A percentile compares a stretch with the other conserved stretches of the same genome.
phyloP scores from a whole-genome alignment of 1,284 basidiomycete species.

The Ceratobasidium sp. region DNA sequence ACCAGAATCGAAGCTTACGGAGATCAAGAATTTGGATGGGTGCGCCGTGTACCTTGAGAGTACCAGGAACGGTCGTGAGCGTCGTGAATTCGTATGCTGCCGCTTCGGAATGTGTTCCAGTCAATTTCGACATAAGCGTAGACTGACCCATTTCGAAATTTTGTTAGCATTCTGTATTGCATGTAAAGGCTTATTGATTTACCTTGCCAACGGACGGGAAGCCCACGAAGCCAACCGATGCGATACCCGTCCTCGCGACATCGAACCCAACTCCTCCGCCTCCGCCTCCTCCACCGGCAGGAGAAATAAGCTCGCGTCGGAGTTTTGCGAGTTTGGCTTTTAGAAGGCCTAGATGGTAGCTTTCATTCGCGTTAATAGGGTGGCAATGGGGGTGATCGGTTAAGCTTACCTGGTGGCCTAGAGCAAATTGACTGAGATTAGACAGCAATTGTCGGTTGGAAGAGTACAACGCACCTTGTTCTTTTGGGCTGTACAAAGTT shows the following conservation, averaged over 20 bases:
- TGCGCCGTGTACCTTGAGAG: conserved; percentile 92
- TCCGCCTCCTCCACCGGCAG: conserved; percentile 79
- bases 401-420: conserved; percentile 60
- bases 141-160: conserved; percentile 63
- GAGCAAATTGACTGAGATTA: background rate
- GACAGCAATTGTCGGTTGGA: conserved; percentile 37
- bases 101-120: conserved; percentile 96
- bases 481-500: conserved; percentile 79
- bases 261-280: conserved; percentile 91
- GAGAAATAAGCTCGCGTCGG: conserved; percentile 89
- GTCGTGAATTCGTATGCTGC: conserved; percentile 99
- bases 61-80: conserved; percentile 92
- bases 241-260: conserved; percentile 94
- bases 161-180: conserved; percentile 44
- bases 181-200: conserved; percentile 40
- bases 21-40: conserved; percentile 88
- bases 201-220: conserved; percentile 90
- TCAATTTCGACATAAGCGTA: conserved; percentile 97
- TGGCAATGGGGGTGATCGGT: background rate
- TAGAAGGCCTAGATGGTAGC: conserved; percentile 48
- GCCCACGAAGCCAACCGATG: conserved; percentile 94
- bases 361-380: conserved; percentile 54
- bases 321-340: conserved; percentile 96
- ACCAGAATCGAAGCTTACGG: conserved; percentile 60
- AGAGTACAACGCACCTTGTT: conserved; percentile 73